A percentile compares a stretch with the other conserved stretches of the same genome.
Evolutionary conservation across 1,139 yeast genomes (phyloP).

Genomic region (Kodamaea derodonti): DNA sequence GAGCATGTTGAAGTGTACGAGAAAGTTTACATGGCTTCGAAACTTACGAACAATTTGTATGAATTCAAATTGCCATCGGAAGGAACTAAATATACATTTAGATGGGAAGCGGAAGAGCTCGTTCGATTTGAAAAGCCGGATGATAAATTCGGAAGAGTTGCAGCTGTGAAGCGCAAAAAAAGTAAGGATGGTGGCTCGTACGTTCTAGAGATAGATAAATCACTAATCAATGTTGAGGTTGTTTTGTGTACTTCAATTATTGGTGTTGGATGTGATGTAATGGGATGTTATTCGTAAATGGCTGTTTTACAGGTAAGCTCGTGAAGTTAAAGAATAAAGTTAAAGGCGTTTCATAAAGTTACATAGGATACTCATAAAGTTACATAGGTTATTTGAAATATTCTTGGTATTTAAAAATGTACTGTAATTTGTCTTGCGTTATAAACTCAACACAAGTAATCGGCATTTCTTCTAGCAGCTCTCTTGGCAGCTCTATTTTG

Average conservation of each 20-base stretch:
- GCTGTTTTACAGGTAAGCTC: too few species aligned
- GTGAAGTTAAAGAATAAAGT: too few species aligned
- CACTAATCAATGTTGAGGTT: background rate
- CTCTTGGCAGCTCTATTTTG: conserved; percentile 92
- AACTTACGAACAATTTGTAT: conserved; percentile 8
- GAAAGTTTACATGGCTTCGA: conserved; percentile 13
- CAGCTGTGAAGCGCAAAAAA: conserved; percentile 3
- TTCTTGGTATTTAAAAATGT: too few species aligned
- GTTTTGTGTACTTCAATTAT: too few species aligned
- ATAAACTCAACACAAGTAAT: too few species aligned
- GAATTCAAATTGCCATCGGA: conserved; percentile 10
- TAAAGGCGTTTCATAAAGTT: too few species aligned
- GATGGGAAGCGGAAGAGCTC: conserved; percentile 10
- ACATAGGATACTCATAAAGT: too few species aligned
- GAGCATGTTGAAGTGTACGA: conserved; percentile 2
- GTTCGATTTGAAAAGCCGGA: conserved; percentile 5
- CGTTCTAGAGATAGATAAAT: background rate
- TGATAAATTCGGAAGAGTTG: conserved; percentile 1
- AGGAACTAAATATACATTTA: conserved; percentile 4
- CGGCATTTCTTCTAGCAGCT: conserved; percentile 70
- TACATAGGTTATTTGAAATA: too few species aligned
- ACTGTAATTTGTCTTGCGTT: too few species aligned
- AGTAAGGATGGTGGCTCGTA: conserved; percentile 1
- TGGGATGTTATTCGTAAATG: too few species aligned
- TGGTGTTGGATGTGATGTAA: too few species aligned